Evolutionary conservation across 2,329 filamentous ascomycete genomes (phyloP).

Genomic region (Hypoxylon sp.): DNA sequence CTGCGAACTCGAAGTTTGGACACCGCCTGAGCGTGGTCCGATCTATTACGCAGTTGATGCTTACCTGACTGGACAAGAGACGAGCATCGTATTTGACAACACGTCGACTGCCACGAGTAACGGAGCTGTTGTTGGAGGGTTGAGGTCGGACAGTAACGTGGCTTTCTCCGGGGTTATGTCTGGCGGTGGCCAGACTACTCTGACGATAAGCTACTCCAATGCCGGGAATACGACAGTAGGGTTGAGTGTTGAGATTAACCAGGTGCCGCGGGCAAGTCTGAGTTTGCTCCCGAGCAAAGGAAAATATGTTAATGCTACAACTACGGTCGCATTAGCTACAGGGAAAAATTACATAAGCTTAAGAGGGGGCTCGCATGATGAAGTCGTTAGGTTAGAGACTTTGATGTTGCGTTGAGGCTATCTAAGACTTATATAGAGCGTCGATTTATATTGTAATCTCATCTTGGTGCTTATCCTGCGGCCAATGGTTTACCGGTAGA

Average conservation of each 20-base stretch:
- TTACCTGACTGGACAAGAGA: constrained; percentile 46
- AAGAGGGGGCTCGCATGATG: constrained; percentile 42
- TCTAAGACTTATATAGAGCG: background rate
- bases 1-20: constrained; percentile 54
- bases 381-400: constrained; percentile 45
- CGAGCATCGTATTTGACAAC: constrained; percentile 46
- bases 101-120: constrained; percentile 43
- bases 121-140: constrained; percentile 47
- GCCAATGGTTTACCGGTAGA: no score
- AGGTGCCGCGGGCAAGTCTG: constrained; percentile 37
- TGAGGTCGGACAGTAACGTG: constrained; percentile 46
- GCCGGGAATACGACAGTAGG: constrained; percentile 32
- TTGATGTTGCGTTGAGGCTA: constrained; percentile 27
- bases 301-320: constrained; percentile 34
- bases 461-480: no score
- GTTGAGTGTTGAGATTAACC: constrained; percentile 48
- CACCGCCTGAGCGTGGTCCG: constrained; percentile 41
- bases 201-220: constrained; percentile 47
- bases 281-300: constrained; percentile 39
- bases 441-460: no score
- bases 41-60: constrained; percentile 50
- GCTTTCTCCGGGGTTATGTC: constrained; percentile 50
- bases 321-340: constrained; percentile 39
- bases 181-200: constrained; percentile 24
- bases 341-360: constrained; percentile 51